A percentile compares a stretch with the other conserved stretches of the same genome.
Evolutionary conservation across 768 basidiomycete species (phyloP).

Genomic region (Trametopsis cervina): DNA sequence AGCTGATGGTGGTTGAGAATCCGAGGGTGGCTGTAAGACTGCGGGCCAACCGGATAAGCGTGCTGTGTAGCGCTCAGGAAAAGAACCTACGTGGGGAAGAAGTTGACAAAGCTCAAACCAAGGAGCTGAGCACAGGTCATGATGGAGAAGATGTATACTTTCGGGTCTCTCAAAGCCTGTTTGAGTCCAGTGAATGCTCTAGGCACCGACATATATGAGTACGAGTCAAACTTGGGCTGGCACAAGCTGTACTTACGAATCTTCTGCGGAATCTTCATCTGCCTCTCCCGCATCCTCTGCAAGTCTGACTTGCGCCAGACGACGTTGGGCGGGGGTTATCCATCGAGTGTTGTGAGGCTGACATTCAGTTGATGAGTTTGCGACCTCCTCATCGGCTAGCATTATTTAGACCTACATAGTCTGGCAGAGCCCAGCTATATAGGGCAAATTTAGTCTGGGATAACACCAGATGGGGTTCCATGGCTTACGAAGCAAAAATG

Average conservation of each 20-base stretch:
- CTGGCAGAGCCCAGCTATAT: constrained; percentile 50
- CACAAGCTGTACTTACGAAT: constrained; percentile 38
- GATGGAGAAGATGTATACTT: constrained; percentile 46
- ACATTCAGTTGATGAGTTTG: not conserved
- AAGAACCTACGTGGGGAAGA: constrained; percentile 42
- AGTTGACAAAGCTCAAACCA: constrained; percentile 54
- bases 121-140: constrained; percentile 45
- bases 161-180: constrained; percentile 49
- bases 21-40: constrained; percentile 57
- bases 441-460: not conserved
- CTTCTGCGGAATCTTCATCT: constrained; percentile 48
- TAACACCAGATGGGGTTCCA: not conserved
- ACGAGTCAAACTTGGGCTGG: not conserved
- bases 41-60: not conserved
- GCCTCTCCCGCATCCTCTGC: constrained; percentile 66
- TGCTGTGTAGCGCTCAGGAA: not conserved
- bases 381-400: no score
- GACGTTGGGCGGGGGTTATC: constrained; percentile 42
- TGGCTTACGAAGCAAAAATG: constrained; percentile 41
- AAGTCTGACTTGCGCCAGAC: constrained; percentile 58
- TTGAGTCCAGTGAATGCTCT: constrained; percentile 47
- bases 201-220: not conserved
- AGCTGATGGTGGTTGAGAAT: constrained; percentile 48
- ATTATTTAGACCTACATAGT: constrained; percentile 39
- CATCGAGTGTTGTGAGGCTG: constrained; percentile 60